These are phyloP conservation scores for Penicillium paradoxum DNA, from an alignment of 495 filamentous ascomycete genomes.

Conservation along the genomic window DNA sequence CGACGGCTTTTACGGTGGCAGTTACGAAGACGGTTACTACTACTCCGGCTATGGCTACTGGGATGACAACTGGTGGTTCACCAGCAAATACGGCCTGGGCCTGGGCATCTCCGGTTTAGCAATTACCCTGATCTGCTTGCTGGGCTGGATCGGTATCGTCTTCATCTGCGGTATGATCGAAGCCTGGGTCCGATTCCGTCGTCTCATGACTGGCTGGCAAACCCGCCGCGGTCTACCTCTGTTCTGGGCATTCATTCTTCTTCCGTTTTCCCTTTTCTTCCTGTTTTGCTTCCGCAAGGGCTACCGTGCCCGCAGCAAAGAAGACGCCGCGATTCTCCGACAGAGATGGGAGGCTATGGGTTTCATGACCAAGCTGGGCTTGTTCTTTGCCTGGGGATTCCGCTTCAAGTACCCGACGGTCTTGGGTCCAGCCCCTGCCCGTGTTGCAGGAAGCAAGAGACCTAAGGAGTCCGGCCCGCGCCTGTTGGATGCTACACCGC, in stretches of 20 bases:
- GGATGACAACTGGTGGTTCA: constrained; percentile 21
- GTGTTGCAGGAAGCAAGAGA: constrained; percentile 23
- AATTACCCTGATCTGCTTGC: constrained; percentile 33
- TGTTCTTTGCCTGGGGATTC: constrained; percentile 51
- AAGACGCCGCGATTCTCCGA: constrained; percentile 37
- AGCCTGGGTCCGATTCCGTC: constrained; percentile 47
- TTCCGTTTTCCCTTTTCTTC: constrained; percentile 36
- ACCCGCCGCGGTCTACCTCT: constrained; percentile 45
- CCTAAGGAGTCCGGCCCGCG: constrained; percentile 21
- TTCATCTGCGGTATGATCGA: constrained; percentile 48
- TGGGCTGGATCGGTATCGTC: constrained; percentile 38
- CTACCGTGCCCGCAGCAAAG: constrained; percentile 31
- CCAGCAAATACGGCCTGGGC: constrained; percentile 12
- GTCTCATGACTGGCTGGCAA: constrained; percentile 47
- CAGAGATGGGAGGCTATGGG: constrained; percentile 41
- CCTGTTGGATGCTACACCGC: constrained; percentile 10
- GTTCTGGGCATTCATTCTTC: constrained; percentile 36
- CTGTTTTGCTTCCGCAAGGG: constrained; percentile 38
- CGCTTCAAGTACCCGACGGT: constrained; percentile 41
- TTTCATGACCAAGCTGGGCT: constrained; percentile 31
- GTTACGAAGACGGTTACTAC: neutral
- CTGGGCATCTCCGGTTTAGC: constrained; percentile 28
- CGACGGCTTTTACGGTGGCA: constrained; percentile 4
- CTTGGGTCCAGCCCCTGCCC: constrained; percentile 29
- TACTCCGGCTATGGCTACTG: constrained; percentile 11